Base-by-base conservation (phyloP, 768 basidiomycete genomes). In the Mycena albidolilacea region DNA sequence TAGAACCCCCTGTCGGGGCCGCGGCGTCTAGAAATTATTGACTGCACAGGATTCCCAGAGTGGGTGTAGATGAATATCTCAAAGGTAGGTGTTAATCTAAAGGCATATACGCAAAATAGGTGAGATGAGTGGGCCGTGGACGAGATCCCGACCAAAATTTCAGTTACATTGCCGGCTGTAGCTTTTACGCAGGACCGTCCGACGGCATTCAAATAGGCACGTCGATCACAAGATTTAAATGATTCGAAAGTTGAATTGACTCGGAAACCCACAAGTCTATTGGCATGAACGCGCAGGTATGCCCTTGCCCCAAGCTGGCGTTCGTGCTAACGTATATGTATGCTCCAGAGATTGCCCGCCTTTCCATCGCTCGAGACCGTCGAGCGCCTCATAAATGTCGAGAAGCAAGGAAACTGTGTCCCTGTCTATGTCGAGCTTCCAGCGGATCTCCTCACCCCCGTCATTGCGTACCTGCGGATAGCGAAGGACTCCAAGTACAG, bases 381-480 rank as follows among this genome's bases (percentile, higher is more conserved):
- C 63, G 93, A 95, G 81, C 88, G 89, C 75, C 88, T 97, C 71
- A 91, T 97, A 69, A 85, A 94, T 64, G 87, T 90, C 55, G 93
- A 96, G 81, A 94, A 95, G 82, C 87, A 85, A 69, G 97, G 97
- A 80, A 99, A 99, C 80, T 95, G 95, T 79, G 90, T 98, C 44
- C 97, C 97, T 23, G 89, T 99, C 76, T 99, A 90, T 83, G 90
- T 97, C 66, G 92, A 97, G 78, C 88, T 99, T 5, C 97, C 97
- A 30, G 97, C 96, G 58, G 98, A 99, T 80, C 91, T 99, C 73
- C 89, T 99, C 73, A 99, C 98, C 35, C 98, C 98, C 82, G 97
- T 96, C 80, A 94, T 96, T 85, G 97, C 98, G 8, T 99, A 98
- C 82, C 90, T 99, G 60, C 91, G 96, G 69, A 89, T 99, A 73